Base-by-base conservation (phyloP, 257 asterid species). In the Rubia yunnanensis region DNA sequence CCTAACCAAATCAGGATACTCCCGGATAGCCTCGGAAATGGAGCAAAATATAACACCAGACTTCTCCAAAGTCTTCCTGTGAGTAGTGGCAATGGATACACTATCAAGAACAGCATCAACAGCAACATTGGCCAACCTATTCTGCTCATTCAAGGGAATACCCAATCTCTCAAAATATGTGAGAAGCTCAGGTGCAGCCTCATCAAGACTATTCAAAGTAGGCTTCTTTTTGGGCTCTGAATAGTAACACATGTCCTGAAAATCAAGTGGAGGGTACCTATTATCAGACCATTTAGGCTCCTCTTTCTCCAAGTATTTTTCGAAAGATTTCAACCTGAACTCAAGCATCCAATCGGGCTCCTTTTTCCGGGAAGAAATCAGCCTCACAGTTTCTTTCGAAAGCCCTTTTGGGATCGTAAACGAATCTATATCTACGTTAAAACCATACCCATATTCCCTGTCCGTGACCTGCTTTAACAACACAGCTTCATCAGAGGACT, bases 231-330 rank as follows among this genome's bases (percentile, higher is more conserved):
- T 88, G 18, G 99, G 99, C 68, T 83, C 97, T 0, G 99, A 94
- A 72, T 88, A 94, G 72, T 89, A 94, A 69, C 90, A 83, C 2
- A 88, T 59, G 61, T 82, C 71, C 57, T 94, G 97, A 66, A 94
- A 90, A 88, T 88, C 76, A 38, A 94, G 82, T 23, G 52, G 75
- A 1, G 95, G 92, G 75, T 94, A 94, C 74, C 41, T 73, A 80
- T 88, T 88, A 67, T 88, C 97, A 32, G 99, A 88, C 99, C 99
- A 94, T 0, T 82, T 59, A 57, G 99, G 97, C 74, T 94, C 99
- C 63, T 79, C 85, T 95, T 81, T 88, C 0, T 67, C 83, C 30
- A 76, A 1, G 58, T 90, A 94, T 73, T 78, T 94, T 72, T 81
- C 83, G 41, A 80, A 90, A n/a, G 92, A 79, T 74, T 85, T 90